Percentiles rank a stretch among this genome's conserved stretches.
phyloP scores from a whole-genome alignment of 2,329 filamentous ascomycete genomes.

The Talaromyces piceae region DNA sequence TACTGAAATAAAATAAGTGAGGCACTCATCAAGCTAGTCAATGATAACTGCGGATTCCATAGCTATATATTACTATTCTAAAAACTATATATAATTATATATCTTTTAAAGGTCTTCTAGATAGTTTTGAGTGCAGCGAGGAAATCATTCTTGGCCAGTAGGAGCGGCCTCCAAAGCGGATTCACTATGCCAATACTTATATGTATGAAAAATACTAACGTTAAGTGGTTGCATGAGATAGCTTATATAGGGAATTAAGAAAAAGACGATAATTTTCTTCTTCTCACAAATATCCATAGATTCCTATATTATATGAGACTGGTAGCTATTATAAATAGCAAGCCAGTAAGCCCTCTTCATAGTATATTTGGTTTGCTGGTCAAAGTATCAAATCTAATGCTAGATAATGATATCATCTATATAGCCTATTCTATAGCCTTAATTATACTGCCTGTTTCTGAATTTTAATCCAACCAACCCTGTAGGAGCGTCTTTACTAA shows the following conservation, averaged over 20 bases:
- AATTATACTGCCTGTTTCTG: not conserved
- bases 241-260: not conserved
- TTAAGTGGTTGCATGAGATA: not conserved
- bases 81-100: not conserved
- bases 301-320: slow-evolving; percentile 1
- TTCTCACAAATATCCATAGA: not conserved
- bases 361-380: not conserved
- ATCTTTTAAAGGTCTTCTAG: not conserved
- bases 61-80: not conserved
- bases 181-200: not conserved
- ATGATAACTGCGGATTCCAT: not conserved
- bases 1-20: too few species aligned
- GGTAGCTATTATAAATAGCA: not conserved
- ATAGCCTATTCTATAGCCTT: not conserved
- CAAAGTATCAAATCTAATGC: not conserved
- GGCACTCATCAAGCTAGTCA: not conserved
- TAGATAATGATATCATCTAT: not conserved
- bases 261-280: not conserved
- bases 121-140: not conserved
- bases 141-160: not conserved
- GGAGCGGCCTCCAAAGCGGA: not conserved
- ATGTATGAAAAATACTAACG: slow-evolving; percentile 2
- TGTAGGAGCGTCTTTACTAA: not conserved
- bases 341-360: not conserved
- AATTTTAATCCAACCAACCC: not conserved